phyloP scores from a whole-genome alignment of 2,329 filamentous ascomycete genomes.

The Monosporascus sp. region DNA sequence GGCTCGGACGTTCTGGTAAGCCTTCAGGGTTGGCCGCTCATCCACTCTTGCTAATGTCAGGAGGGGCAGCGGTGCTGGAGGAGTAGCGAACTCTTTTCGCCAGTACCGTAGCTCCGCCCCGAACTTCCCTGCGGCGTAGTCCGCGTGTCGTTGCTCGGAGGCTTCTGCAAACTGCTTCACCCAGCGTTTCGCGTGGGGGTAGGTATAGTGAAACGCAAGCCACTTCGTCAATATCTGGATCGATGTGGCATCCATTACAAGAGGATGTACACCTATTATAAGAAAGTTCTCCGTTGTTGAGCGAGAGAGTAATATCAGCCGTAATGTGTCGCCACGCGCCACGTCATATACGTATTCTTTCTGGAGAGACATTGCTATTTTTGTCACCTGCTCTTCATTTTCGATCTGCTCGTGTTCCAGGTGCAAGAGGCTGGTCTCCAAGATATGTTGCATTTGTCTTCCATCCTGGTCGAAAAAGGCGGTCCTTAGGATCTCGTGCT shows the following conservation, averaged over 20 bases:
- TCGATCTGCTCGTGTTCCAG: too few relatives aligned
- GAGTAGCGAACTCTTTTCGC: too few relatives aligned
- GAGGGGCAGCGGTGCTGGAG: not conserved
- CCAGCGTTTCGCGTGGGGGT: not conserved
- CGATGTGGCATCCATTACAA: not conserved
- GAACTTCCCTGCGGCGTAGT: not conserved
- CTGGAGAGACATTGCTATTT: too few relatives aligned
- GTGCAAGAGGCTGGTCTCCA: too few relatives aligned
- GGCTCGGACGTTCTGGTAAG: not conserved
- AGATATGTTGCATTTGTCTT: too few relatives aligned
- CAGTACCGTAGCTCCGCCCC: too few relatives aligned
- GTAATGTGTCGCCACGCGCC: too few relatives aligned
- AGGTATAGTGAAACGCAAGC: not conserved
- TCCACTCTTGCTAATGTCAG: not conserved
- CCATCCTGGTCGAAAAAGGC: too few relatives aligned
- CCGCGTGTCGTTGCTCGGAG: not conserved
- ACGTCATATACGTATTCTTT: too few relatives aligned
- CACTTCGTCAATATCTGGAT: not conserved
- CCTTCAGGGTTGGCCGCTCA: not conserved
- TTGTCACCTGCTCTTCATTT: not conserved
- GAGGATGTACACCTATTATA: not conserved
- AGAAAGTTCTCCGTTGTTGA: too few relatives aligned
- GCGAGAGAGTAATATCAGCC: not conserved
- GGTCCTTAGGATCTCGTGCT: not conserved
- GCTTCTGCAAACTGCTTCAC: not conserved